Evolutionary conservation across 2,329 filamentous ascomycete species (phyloP), one percentile per base, ranked within the genome.

Genomic region (Didymella pomorum): DNA sequence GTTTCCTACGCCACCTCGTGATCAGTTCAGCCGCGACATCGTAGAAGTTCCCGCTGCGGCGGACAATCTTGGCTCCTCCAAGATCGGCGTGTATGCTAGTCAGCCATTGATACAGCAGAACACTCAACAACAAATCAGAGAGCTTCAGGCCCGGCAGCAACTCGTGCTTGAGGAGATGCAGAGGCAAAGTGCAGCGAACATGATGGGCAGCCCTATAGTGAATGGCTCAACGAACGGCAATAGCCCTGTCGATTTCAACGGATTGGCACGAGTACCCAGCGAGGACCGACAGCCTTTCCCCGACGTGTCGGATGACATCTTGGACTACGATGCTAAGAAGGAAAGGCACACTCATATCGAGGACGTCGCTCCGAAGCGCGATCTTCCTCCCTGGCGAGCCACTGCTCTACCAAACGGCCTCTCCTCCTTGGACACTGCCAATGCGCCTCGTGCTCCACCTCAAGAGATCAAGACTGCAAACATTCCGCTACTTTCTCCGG

Each of bases 401-500:
- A 57, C 68, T 29, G 61, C 66, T 14, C 68, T 71, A 25, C 61
- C 67, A 11, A 76, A 76, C 28, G 74, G 72, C 9, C 61, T 77
- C 2, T 62, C 68, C 29, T 56, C 71, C 23, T 53, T 77, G 31
- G 76, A 77, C 48, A 76, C 71, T 2, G 56, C 69, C 18, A 86
- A 85, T 57, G 83, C 83, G 3, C 72, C 82, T 33, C 68, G 70
- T 41, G 62, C 67, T 28, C 65, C 72, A 21, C 70, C 74, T n/a
- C 75, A 76, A 42, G 74, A 76, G 49, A 62, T 73, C 48, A 72
- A 76, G 48, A 76, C 74, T 5, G 74, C 76, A 20, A 71, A 69
- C 83, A 64, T 76, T 10, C 80, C 81, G 4, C 62, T 83, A 21
- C 80, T 93, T 2, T 93, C 90, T 0, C 90, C 90, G 0, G 90